These are phyloP conservation scores for Salvia rosmarinus DNA, from an alignment of 257 asterid genomes.

Conservation along the genomic window DNA sequence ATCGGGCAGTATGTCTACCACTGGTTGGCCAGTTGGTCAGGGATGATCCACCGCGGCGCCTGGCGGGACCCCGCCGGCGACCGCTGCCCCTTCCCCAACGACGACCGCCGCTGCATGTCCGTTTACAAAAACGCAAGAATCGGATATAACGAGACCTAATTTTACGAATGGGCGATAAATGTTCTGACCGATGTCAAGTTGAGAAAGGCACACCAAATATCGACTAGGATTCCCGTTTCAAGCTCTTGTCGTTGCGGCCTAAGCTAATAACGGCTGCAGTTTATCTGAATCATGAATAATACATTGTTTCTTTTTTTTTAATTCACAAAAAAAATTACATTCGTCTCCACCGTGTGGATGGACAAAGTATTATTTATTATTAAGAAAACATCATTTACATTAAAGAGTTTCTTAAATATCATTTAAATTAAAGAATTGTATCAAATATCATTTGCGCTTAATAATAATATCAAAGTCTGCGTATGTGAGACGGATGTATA, in stretches of 20 bases:
- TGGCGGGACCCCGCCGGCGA: constrained; percentile 71
- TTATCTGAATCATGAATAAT: too few species aligned
- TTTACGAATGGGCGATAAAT: constrained; percentile 56
- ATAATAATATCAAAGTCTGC: too few species aligned
- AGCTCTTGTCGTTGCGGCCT: constrained; percentile 41
- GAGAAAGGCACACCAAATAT: constrained; percentile 34
- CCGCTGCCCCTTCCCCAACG: constrained; percentile 56
- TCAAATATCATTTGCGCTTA: too few species aligned
- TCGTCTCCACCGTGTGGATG: too few species aligned
- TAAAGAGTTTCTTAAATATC: too few species aligned
- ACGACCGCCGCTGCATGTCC: constrained; percentile 69
- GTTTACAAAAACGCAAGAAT: constrained; percentile 56
- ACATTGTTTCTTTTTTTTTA: too few species aligned
- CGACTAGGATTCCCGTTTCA: constrained; percentile 10
- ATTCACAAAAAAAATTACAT: too few species aligned
- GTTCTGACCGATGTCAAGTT: constrained; percentile 48
- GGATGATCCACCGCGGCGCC: constrained; percentile 77
- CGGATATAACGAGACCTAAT: constrained; percentile 56
- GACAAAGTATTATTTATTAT: too few species aligned
- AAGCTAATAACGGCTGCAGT: too few species aligned
- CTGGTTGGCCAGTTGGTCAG: constrained; percentile 82
- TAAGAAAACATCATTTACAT: too few species aligned
- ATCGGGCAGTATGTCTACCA: constrained; percentile 76
- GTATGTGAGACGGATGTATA: too few species aligned
- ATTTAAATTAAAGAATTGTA: too few species aligned